Base-by-base conservation (phyloP, 2,329 filamentous ascomycete species). In the Daldinia sp. region DNA sequence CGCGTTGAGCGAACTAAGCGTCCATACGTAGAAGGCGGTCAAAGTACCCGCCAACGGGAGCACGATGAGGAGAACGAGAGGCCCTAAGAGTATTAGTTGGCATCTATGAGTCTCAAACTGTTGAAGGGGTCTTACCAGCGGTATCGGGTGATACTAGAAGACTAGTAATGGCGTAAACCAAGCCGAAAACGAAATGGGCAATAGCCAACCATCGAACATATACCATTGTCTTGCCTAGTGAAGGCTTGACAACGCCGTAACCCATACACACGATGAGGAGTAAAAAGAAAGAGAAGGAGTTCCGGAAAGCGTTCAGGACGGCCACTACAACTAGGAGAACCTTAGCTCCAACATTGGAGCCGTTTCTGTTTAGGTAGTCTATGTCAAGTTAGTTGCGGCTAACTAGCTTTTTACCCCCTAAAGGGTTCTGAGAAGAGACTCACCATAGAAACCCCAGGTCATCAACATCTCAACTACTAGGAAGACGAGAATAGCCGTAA, bases 241-340 rank as follows among this genome's bases (percentile, higher is more conserved):
- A 93, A 2, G 91, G 92, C 82, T 98, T 98, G 73, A 99, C 97
- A 26, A 99, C 97, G 74, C 96, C 96, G 76, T 99, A 99, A 35
- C 96, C 96, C 96, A 99, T 99, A 81, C 96, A 99, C 35, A 99
- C 96, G 73, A 99, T 98, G 60, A 99, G 89, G 7, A 99, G 87
- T 56, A 99, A 85, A 85, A 99, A 99, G 85, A 99, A 99, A 0
- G 95, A 98, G 79, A 99, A 98, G 0, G 95, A 98, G 81, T 98
- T 99, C 71, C 96, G 89, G 63, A 91, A 94, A 4, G 96, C 96
- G 78, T 97, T 98, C 50, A 99, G 86, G 26, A 98, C 86, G 41
- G 94, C 94, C n/a, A 98, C 95, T 26, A 98, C 83, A 18, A 98
- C 89, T 82, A 99, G 92, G 63, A 98, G 85, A 5, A 91, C 92